Percentiles rank a stretch among this genome's conserved stretches.
phyloP scores from a whole-genome alignment of 2,329 filamentous ascomycete genomes.

The Camptophora hylomeconis region DNA sequence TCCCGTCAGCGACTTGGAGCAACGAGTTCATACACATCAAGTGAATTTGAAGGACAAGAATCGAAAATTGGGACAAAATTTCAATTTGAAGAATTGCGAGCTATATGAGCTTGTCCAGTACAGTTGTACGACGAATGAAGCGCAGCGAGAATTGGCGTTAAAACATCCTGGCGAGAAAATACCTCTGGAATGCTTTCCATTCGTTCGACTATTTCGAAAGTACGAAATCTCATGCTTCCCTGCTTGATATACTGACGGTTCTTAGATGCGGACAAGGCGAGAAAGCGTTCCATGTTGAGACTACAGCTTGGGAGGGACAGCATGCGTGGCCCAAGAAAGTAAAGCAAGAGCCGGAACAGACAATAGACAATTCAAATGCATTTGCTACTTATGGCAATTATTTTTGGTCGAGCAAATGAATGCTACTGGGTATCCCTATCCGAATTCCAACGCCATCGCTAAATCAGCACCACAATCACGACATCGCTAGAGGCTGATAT shows the following conservation, averaged over 20 bases:
- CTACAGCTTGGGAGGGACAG: slow-evolving; percentile 45
- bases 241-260: too few species aligned
- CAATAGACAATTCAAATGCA: slow-evolving; percentile 3
- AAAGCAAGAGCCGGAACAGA: slow-evolving; percentile 15
- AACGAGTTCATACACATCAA: slow-evolving; percentile 32
- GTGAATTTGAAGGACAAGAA: slow-evolving; percentile 35
- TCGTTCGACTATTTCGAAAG: slow-evolving; percentile 5
- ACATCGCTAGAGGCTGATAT: slow-evolving; percentile 6
- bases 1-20: slow-evolving; percentile 36
- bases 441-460: slow-evolving; percentile 14
- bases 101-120: slow-evolving; percentile 51
- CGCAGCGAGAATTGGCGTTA: slow-evolving; percentile 13
- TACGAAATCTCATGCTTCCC: slow-evolving; percentile 1
- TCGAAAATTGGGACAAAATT: slow-evolving; percentile 36
- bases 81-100: slow-evolving; percentile 41
- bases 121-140: slow-evolving; percentile 41
- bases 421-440: slow-evolving; percentile 9
- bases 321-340: slow-evolving; percentile 24
- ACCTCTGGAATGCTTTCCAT: slow-evolving; percentile 2
- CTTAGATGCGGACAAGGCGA: slow-evolving; percentile 12
- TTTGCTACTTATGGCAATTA: slow-evolving; percentile 9
- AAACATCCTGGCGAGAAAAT: slow-evolving; percentile 9
- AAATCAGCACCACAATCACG: slow-evolving; percentile 3
- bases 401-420: slow-evolving; percentile 14
- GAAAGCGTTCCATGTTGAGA: slow-evolving; percentile 41